Percentiles rank a stretch among this genome's conserved stretches.
Evolutionary conservation across 768 basidiomycete species (phyloP).

Genomic region (Sutorius australiensis): DNA sequence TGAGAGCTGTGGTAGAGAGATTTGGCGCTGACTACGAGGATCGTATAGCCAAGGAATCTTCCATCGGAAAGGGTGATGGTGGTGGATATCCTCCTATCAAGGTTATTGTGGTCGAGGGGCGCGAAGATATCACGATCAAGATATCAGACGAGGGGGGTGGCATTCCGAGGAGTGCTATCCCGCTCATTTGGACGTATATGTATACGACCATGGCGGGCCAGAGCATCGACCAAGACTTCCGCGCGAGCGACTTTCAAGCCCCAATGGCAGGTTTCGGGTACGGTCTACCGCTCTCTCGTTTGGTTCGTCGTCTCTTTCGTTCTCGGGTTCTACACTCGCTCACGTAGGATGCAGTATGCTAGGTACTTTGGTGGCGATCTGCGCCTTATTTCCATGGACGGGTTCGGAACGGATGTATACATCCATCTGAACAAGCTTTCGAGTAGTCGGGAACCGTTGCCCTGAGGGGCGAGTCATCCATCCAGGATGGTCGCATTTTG

Average conservation of each 20-base stretch:
- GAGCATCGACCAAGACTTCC: conserved; percentile 73
- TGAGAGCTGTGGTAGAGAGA: conserved; percentile 93
- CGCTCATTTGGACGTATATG: conserved; percentile 99
- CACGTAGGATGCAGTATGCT: conserved; percentile 58
- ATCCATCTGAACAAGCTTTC: conserved; percentile 86
- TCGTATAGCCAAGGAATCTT: conserved; percentile 8
- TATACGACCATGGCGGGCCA: conserved; percentile 81
- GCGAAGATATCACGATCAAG: conserved; percentile 98
- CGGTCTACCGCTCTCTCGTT: conserved; percentile 84
- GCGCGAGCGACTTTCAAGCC: conserved; percentile 85
- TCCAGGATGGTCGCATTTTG: background rate
- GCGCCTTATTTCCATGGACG: conserved; percentile 95
- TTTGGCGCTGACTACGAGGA: conserved; percentile 80
- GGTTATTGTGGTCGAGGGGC: conserved; percentile 85
- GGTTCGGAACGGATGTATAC: conserved; percentile 94
- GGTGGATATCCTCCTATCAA: conserved; percentile 27
- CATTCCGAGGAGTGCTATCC: conserved; percentile 80
- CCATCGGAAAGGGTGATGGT: background rate
- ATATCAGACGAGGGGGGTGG: conserved; percentile 95
- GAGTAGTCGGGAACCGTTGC: conserved; percentile 34
- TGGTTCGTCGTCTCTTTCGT: conserved; percentile 61
- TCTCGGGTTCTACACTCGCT: conserved; percentile 48
- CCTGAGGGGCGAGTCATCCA: conserved; percentile 8
- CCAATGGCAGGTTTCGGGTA: conserved; percentile 99
- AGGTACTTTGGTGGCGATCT: conserved; percentile 95